phyloP scores from a whole-genome alignment of 371 early-diverging fungal species.

The Fennellomyces sp. region DNA sequence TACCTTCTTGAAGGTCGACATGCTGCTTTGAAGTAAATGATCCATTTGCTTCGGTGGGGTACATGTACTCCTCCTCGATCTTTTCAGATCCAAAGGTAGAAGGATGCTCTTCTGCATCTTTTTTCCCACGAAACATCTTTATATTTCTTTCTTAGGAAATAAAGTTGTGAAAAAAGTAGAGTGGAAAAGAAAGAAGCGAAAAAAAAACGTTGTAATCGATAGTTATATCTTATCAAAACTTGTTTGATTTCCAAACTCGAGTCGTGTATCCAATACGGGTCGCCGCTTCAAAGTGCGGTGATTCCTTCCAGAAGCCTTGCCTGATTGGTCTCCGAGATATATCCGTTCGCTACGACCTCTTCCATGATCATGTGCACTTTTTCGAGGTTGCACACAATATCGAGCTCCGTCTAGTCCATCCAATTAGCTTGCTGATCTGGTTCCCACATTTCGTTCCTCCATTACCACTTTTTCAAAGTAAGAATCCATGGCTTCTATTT shows the following conservation, averaged over 20 bases:
- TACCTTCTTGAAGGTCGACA: conserved; percentile 11
- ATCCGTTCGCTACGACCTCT: conserved; percentile 48
- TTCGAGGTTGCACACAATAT: conserved; percentile 53
- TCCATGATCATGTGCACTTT: conserved; percentile 54
- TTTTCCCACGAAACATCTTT: conserved; percentile 3
- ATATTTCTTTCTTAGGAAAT: conserved; percentile 1
- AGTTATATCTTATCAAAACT: not conserved
- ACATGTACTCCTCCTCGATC: conserved; percentile 3
- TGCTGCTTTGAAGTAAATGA: not conserved
- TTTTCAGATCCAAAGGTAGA: conserved; percentile 2
- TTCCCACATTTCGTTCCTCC: not conserved
- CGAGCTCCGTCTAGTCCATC: conserved; percentile 47
- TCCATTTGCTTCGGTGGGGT: not conserved
- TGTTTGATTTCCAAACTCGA: not conserved
- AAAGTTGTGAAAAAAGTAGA: not conserved
- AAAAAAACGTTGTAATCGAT: not conserved
- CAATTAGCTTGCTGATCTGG: not conserved
- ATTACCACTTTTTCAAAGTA: conserved; percentile 54
- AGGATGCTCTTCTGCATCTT: not conserved
- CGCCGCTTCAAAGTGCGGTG: not conserved
- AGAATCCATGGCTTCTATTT: conserved; percentile 38
- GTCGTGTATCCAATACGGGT: not conserved
- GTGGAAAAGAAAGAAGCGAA: not conserved
- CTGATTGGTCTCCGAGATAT: conserved; percentile 33
- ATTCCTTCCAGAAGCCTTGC: conserved; percentile 12